Evolutionary conservation across 106 monocot genomes (phyloP).

Genomic region (Vanilla planifolia): DNA sequence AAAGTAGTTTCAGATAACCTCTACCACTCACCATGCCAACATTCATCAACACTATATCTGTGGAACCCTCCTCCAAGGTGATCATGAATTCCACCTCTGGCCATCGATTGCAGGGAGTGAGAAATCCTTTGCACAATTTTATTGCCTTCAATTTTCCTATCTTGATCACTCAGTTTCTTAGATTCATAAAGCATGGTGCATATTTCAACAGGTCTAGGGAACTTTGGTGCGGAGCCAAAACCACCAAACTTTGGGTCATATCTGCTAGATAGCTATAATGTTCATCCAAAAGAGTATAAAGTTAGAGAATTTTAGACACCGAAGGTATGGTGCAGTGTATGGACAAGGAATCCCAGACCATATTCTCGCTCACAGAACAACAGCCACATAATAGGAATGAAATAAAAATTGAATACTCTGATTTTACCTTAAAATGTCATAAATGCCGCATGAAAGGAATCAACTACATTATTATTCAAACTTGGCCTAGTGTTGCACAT

Average conservation of each 20-base stretch:
- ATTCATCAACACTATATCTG: conserved; percentile 95
- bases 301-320: not conserved
- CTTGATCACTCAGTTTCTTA: conserved; percentile 44
- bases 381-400: no score
- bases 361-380: no score
- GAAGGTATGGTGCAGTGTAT: not conserved
- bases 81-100: conserved; percentile 93
- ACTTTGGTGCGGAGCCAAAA: conserved; percentile 91
- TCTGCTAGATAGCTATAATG: conserved; percentile 48
- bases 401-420: no score
- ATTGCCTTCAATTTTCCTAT: conserved; percentile 45
- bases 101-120: conserved; percentile 81
- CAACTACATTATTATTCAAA: no score
- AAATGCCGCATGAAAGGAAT: no score
- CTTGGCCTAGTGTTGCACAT: no score
- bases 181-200: conserved; percentile 70
- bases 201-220: conserved; percentile 89
- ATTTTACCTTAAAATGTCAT: no score
- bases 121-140: conserved; percentile 48
- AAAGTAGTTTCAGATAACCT: not conserved
- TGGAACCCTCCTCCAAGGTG: conserved; percentile 97
- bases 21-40: conserved; percentile 85
- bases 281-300: not conserved
- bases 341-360: not conserved
- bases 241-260: conserved; percentile 90